Percentiles rank a stretch among this genome's conserved stretches.
phyloP scores from a whole-genome alignment of 768 basidiomycete genomes.

The Termitomyces sp. region DNA sequence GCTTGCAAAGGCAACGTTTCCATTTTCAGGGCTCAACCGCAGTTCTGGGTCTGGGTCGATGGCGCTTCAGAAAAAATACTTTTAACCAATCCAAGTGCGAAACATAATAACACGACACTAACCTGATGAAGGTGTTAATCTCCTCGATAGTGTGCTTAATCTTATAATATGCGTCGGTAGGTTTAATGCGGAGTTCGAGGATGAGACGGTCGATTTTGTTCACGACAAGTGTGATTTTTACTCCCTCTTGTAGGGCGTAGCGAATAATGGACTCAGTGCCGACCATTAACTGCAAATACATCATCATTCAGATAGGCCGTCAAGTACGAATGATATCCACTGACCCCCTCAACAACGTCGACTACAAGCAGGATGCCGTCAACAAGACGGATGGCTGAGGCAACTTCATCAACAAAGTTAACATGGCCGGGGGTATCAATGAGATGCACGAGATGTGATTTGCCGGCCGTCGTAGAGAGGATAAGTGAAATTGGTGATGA shows the following conservation, averaged over 20 bases:
- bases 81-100: neutral
- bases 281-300: conserved; percentile 69
- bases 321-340: conserved; percentile 20
- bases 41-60: conserved; percentile 88
- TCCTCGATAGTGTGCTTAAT: conserved; percentile 99
- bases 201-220: conserved; percentile 99
- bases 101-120: conserved; percentile 13
- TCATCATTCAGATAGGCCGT: neutral
- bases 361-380: conserved; percentile 94
- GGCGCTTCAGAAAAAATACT: conserved; percentile 34
- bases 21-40: conserved; percentile 88
- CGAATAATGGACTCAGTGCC: conserved; percentile 85
- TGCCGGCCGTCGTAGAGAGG: conserved; percentile 77
- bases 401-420: conserved; percentile 98
- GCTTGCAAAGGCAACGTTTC: conserved; percentile 96
- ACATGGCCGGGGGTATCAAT: conserved; percentile 98
- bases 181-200: conserved; percentile 92
- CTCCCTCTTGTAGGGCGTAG: conserved; percentile 83
- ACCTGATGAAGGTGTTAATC: conserved; percentile 95
- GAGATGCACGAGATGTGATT: conserved; percentile 89
- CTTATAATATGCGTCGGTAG: conserved; percentile 96
- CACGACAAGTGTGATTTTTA: conserved; percentile 88
- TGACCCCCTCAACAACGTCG: conserved; percentile 96
- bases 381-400: conserved; percentile 75
- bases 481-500: conserved; percentile 96